phyloP scores from a whole-genome alignment of 495 filamentous ascomycete genomes.

The Extremus antarcticus region DNA sequence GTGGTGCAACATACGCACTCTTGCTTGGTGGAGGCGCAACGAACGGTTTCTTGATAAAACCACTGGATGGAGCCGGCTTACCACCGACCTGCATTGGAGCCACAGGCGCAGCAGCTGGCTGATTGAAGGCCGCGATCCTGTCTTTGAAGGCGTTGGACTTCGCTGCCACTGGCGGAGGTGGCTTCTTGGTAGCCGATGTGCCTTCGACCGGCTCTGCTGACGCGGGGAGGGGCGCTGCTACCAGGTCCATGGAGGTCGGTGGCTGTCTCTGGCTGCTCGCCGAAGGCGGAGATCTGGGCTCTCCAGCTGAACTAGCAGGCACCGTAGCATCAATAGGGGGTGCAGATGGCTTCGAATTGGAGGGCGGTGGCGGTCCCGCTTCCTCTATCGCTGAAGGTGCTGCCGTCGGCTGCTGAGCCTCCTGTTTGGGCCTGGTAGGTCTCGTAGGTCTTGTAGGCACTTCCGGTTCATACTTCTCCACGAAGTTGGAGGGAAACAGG shows the following conservation, averaged over 20 bases:
- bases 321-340: slow-evolving; percentile 21
- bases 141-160: slow-evolving; percentile 89
- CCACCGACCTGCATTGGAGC: slow-evolving; percentile 76
- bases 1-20: slow-evolving; percentile 75
- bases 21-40: slow-evolving; percentile 90
- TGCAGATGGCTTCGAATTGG: slow-evolving; percentile 25
- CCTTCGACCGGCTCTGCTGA: slow-evolving; percentile 26
- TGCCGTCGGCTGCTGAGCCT: slow-evolving; percentile 34
- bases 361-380: slow-evolving; percentile 19
- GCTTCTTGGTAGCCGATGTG: slow-evolving; percentile 28
- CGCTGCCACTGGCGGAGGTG: slow-evolving; percentile 59
- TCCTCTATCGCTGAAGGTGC: slow-evolving; percentile 28
- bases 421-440: slow-evolving; percentile 60
- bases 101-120: slow-evolving; percentile 69
- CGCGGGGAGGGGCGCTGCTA: slow-evolving; percentile 31
- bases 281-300: slow-evolving; percentile 15
- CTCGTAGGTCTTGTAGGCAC: slow-evolving; percentile 77
- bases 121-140: slow-evolving; percentile 95
- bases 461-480: slow-evolving; percentile 85
- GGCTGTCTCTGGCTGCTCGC: slow-evolving; percentile 6
- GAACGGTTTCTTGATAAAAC: slow-evolving; percentile 96
- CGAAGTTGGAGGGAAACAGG: slow-evolving; percentile 94
- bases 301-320: slow-evolving; percentile 1
- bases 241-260: slow-evolving; percentile 1
- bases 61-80: slow-evolving; percentile 40